Evolutionary conservation across 345 rosid species (phyloP).

Genomic region (Eucalyptus rudis): DNA sequence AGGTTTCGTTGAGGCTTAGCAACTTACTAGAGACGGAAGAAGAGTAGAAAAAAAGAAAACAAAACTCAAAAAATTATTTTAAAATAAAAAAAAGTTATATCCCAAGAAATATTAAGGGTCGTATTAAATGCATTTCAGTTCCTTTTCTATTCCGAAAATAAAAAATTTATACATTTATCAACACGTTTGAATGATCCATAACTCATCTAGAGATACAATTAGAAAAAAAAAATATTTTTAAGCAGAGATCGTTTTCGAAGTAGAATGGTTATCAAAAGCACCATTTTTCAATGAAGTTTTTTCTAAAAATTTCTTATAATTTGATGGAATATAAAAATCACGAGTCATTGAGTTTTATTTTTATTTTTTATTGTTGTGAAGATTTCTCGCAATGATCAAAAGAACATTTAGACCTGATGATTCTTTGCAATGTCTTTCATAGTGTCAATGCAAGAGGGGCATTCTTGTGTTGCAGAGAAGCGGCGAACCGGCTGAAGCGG

Average conservation of each 20-base stretch:
- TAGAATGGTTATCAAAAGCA: no score
- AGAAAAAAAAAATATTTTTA: no score
- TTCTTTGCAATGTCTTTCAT: not conserved
- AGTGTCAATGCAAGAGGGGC: constrained; percentile 4
- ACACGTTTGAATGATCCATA: no score
- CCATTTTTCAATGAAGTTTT: fast-evolving
- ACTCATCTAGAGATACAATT: no score
- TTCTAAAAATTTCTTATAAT: no score
- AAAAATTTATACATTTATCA: fast-evolving
- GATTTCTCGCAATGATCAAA: not conserved
- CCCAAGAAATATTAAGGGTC: fast-evolving
- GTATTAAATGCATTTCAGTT: fast-evolving
- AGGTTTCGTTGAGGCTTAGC: fast-evolving
- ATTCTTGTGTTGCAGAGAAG: constrained; percentile 4
- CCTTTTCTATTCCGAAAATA: fast-evolving
- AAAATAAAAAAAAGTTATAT: no score
- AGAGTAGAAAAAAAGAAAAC: fast-evolving
- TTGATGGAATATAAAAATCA: not conserved
- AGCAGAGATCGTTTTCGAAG: fast-evolving
- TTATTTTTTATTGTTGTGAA: not conserved
- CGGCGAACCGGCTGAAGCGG: not conserved
- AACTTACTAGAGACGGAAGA: fast-evolving
- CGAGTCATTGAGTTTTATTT: not conserved
- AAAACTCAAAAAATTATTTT: no score
- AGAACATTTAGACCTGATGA: not conserved